phyloP scores from a whole-genome alignment of 176 grass and related monocot genomes.

The Carex kokanica region DNA sequence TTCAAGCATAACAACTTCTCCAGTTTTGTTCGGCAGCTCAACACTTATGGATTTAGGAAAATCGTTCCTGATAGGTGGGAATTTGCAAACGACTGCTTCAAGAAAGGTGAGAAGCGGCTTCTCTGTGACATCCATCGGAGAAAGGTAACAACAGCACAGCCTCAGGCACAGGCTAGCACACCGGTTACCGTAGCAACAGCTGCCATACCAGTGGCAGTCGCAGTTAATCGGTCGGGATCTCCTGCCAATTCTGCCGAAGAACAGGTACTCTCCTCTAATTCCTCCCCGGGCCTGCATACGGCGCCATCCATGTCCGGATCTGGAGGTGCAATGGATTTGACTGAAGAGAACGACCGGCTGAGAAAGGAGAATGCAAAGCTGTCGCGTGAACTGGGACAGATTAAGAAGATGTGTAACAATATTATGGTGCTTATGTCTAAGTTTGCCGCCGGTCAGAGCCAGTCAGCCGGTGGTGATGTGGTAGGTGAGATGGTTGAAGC shows the following conservation, averaged over 20 bases:
- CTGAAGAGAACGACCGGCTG: conserved; percentile 64
- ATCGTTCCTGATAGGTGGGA: conserved; percentile 80
- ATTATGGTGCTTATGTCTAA: conserved; percentile 77
- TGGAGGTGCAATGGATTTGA: conserved; percentile 25
- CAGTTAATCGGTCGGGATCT: conserved; percentile 30
- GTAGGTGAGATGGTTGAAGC: conserved; percentile 31
- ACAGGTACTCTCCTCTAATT: conserved; percentile 68
- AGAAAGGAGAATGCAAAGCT: conserved; percentile 59
- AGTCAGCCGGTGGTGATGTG: neutral
- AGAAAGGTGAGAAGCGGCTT: conserved; percentile 48
- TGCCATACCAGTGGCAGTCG: conserved; percentile 45
- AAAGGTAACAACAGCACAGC: conserved; percentile 34
- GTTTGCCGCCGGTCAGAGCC: conserved; percentile 41
- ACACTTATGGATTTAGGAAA: conserved; percentile 92
- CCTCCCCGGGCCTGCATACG: conserved; percentile 31
- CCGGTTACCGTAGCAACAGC: conserved; percentile 10
- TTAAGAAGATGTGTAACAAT: conserved; percentile 87
- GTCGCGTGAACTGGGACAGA: conserved; percentile 58
- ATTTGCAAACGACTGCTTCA: conserved; percentile 84
- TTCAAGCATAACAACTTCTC: conserved; percentile 99
- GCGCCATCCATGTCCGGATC: conserved; percentile 31
- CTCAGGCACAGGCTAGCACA: neutral
- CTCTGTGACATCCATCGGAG: conserved; percentile 68
- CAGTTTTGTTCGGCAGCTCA: conserved; percentile 95
- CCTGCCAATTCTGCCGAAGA: conserved; percentile 54